These are phyloP conservation scores for Apiotrichum gamsii DNA, from an alignment of 1,284 basidiomycete genomes.

Conservation along the genomic window DNA sequence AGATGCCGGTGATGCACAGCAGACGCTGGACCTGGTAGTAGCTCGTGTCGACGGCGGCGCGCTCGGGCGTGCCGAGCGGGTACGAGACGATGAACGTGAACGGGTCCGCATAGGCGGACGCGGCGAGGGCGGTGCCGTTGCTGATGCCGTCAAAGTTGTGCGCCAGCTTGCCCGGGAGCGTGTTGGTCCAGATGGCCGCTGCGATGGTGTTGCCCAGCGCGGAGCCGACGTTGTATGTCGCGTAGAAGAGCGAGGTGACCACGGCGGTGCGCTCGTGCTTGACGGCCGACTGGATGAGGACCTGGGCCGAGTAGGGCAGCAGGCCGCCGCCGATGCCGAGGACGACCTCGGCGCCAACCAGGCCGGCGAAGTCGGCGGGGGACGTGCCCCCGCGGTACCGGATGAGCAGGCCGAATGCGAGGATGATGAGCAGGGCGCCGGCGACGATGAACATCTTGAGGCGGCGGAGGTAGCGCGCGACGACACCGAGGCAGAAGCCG, in stretches of 20 bases:
- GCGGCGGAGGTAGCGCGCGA: constrained; percentile 41
- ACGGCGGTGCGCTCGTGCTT: constrained; percentile 46
- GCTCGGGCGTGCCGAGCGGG: constrained; percentile 39
- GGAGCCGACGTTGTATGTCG: constrained; percentile 47
- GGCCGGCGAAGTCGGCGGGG: constrained; percentile 26
- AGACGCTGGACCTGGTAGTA: constrained; percentile 38
- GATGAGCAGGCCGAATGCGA: constrained; percentile 47
- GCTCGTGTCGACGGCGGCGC: constrained; percentile 33
- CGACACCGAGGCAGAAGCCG: constrained; percentile 42
- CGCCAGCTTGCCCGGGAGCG: constrained; percentile 17
- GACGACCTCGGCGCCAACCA: constrained; percentile 47
- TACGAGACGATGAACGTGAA: constrained; percentile 34
- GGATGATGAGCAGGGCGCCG: constrained; percentile 29
- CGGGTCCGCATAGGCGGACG: constrained; percentile 39
- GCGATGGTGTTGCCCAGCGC: constrained; percentile 44
- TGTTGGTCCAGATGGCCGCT: constrained; percentile 44
- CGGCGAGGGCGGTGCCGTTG: constrained; percentile 31
- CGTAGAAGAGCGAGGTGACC: constrained; percentile 45
- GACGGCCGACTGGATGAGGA: constrained; percentile 44
- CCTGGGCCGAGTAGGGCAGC: constrained; percentile 48
- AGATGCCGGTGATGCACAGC: constrained; percentile 40
- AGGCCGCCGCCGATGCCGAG: constrained; percentile 46
- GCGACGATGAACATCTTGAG: constrained; percentile 47
- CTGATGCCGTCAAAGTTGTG: constrained; percentile 20
- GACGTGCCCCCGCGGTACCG: constrained; percentile 44